Conservation (phyloP, 2,329 filamentous ascomycete species). For the Talaromyces albobiverticillius region DNA sequence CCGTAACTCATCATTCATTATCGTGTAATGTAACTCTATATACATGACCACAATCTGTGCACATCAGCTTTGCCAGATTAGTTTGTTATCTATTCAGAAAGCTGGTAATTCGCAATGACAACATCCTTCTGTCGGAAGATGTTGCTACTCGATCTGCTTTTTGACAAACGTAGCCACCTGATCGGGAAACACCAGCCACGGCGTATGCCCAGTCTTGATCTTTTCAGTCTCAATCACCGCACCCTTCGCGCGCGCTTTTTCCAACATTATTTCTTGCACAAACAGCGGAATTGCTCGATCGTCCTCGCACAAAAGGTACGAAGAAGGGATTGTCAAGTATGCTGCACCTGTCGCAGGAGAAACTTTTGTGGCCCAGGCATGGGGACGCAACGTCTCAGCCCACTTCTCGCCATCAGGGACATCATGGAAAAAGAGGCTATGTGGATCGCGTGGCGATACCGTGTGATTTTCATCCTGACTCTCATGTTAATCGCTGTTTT, state of each 20-base stretch:
- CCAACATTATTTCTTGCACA: slow-evolving; percentile 31
- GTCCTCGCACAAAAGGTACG: slow-evolving; percentile 29
- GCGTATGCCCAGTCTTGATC: slow-evolving; percentile 26
- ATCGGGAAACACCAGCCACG: slow-evolving; percentile 27
- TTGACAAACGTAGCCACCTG: background rate
- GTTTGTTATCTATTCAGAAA: too few relatives aligned
- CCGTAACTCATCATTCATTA: too few relatives aligned
- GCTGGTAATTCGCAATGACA: too few relatives aligned
- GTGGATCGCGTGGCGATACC: slow-evolving; percentile 23
- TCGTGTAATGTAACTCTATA: too few relatives aligned
- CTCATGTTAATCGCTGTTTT: background rate
- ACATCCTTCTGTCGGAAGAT: too few relatives aligned
- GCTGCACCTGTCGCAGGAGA: slow-evolving; percentile 25
- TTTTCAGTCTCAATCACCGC: slow-evolving; percentile 28
- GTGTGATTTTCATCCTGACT: slow-evolving; percentile 20
- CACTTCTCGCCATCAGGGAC: slow-evolving; percentile 27
- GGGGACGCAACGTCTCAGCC: slow-evolving; percentile 27
- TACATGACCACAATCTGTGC: too few relatives aligned
- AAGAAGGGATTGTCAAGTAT: slow-evolving; percentile 24
- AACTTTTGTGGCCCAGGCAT: slow-evolving; percentile 28
- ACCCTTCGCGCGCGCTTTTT: slow-evolving; percentile 25
- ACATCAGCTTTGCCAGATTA: too few relatives aligned
- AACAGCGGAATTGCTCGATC: slow-evolving; percentile 28
- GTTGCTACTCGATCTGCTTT: background rate
- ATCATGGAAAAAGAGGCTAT: slow-evolving; percentile 30